phyloP scores from a whole-genome alignment of 176 grass and related monocot genomes.

The Cenchrus americanus region DNA sequence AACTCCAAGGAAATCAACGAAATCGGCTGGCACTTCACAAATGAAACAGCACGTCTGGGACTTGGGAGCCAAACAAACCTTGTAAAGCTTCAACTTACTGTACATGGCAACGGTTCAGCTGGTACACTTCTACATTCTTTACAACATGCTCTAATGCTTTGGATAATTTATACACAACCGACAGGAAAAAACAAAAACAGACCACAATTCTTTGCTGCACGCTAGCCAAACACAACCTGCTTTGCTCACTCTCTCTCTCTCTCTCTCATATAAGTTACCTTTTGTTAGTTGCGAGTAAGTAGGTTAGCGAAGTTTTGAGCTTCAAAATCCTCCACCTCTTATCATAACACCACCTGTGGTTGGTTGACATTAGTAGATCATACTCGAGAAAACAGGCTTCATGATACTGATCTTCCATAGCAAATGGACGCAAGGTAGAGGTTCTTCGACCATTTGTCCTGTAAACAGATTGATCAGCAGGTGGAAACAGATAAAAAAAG shows the following conservation, averaged over 20 bases:
- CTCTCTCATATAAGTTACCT: conserved; percentile 41
- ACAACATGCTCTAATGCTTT: conserved; percentile 41
- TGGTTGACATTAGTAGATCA: conserved; percentile 34
- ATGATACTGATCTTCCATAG: conserved; percentile 95
- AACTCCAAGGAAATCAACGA: no score
- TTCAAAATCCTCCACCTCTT: conserved; percentile 50
- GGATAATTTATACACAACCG: conserved; percentile 47
- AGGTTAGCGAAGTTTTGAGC: conserved; percentile 48
- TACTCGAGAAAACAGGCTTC: conserved; percentile 42
- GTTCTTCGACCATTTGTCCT: conserved; percentile 98
- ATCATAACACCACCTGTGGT: conserved; percentile 34
- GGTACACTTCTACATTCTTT: conserved; percentile 42
- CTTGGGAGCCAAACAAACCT: not conserved
- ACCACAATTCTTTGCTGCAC: conserved; percentile 8
- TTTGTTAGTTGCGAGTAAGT: conserved; percentile 56
- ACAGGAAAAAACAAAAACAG: conserved; percentile 11
- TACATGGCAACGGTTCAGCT: conserved; percentile 23
- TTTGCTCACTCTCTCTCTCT: not conserved
- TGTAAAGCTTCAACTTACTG: conserved; percentile 19
- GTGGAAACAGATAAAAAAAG: not conserved
- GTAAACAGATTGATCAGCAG: conserved; percentile 53
- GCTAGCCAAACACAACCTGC: conserved; percentile 8
- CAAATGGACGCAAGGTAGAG: conserved; percentile 85
- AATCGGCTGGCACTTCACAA: not conserved
- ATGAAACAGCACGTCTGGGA: not conserved